These are phyloP conservation scores for Aspergillus calidoustus DNA, from an alignment of 2,329 filamentous ascomycete species.

Conservation along the genomic window DNA sequence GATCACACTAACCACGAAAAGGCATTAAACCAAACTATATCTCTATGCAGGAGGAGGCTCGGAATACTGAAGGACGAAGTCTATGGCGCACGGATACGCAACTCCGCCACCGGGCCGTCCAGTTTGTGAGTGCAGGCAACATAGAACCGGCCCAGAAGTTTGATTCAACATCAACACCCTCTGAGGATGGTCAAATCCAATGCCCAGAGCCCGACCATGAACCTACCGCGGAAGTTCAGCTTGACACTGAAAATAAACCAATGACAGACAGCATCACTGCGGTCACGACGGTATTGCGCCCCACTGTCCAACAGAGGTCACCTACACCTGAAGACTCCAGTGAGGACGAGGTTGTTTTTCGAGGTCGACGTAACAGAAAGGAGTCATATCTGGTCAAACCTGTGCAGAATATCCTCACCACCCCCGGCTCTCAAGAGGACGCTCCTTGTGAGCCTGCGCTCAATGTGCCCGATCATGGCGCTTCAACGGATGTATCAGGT, in stretches of 20 bases:
- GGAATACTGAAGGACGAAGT: conserved; percentile 59
- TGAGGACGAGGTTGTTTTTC: conserved; percentile 62
- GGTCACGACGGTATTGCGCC: too few species aligned
- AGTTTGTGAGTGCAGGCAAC: conserved; percentile 65
- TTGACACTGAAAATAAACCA: background rate
- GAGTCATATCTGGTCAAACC: background rate
- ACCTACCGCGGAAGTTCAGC: conserved; percentile 19
- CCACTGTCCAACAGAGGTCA: conserved; percentile 31
- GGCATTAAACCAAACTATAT: conserved; percentile 29
- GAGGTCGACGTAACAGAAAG: conserved; percentile 34
- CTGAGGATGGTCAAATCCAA: background rate
- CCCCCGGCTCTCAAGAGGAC: too few species aligned
- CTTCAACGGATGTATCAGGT: background rate
- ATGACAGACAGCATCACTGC: conserved; percentile 26
- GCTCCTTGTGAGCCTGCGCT: too few species aligned
- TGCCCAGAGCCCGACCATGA: conserved; percentile 2
- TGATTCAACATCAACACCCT: conserved; percentile 11
- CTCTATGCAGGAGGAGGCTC: conserved; percentile 63
- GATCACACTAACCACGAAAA: conserved; percentile 20
- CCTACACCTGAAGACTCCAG: conserved; percentile 62
- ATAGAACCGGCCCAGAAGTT: conserved; percentile 41
- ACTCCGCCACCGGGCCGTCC: conserved; percentile 60
- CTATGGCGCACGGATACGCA: conserved; percentile 53
- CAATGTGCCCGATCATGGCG: too few species aligned
- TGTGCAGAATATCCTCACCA: background rate